Evolutionary conservation across 441 rosid species (phyloP), one percentile per base, ranked within the genome.

Genomic region (Bocquillonia castaneifolia): DNA sequence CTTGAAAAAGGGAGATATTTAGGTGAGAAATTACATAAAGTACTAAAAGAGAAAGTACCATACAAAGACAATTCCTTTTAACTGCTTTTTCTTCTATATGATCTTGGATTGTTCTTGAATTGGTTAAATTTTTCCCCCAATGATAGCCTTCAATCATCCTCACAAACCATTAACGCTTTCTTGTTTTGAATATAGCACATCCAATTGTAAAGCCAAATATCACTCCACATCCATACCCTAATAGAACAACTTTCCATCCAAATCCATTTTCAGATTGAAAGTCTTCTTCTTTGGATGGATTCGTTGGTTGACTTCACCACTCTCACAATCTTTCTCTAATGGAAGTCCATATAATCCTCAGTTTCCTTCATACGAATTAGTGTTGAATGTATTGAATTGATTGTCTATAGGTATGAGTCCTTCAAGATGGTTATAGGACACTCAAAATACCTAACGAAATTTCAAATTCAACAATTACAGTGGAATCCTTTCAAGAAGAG

Each of bases 141-240:
- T 10, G 17, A 20, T 2, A 25, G 0, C 26, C 6, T 60, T 52
- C 69, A 34, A 73, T 37, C 32, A 45, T 67, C n/a, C 17, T 62
- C 31, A 63, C 72, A 44, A 73, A 32, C 72, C 76, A 45, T 37
- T 10, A 0, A 15, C 58, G 72, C 5, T 22, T 67, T 39, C 64
- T 40, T 32, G 18, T 72, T 51, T n/a, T 15, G 18, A 62, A 44
- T 39, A 52, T 55, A 10, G 67, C 0, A 12, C 13, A 67, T 31
- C 44, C 68, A 5, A 14, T 44, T 59, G 34, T 17, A 14, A 59
- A 0, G 20, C 72, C 51, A 37, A 59, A 25, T 10, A 50, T n/a
- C 0, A 48, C 2, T 10, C 51, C 50, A 12, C 18, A 59, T 59
- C 48, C 72, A 48, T 59, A 68, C 10, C 66, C 66, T 0, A n/a